Evolutionary conservation across 495 filamentous ascomycete species (phyloP).

Genomic region (Glutinoglossum americanum): DNA sequence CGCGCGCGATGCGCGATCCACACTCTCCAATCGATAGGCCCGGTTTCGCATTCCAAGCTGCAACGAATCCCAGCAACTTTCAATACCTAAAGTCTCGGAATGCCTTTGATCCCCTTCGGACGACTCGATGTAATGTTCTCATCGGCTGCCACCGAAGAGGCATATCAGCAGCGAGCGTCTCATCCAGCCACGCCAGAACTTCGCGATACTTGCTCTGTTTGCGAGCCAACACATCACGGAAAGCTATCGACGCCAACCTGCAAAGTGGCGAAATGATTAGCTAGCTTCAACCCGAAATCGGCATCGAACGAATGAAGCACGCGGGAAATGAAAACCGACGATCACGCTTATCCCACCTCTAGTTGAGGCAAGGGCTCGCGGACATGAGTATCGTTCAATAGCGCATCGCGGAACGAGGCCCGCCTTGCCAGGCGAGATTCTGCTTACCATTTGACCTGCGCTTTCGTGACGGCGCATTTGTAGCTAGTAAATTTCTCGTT

Average conservation of each 20-base stretch:
- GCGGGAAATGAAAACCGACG: not conserved
- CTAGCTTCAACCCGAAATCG: not conserved
- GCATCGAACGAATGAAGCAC: not conserved
- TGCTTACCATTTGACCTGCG: slow-evolving; percentile 46
- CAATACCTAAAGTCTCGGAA: slow-evolving; percentile 1
- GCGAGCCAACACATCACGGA: slow-evolving; percentile 35
- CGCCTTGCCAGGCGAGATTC: not conserved
- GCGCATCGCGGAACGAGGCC: too few relatives aligned
- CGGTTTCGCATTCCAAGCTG: not conserved
- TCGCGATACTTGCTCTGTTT: slow-evolving; percentile 46
- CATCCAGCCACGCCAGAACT: slow-evolving; percentile 37
- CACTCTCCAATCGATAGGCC: not conserved
- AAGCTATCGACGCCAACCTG: slow-evolving; percentile 44
- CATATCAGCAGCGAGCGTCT: not conserved
- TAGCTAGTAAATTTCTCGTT: slow-evolving; percentile 25
- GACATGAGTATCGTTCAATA: too few relatives aligned
- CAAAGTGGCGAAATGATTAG: not conserved
- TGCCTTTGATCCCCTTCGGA: not conserved
- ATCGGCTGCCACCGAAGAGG: not conserved
- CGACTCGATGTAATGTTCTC: not conserved
- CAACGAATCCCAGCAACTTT: not conserved
- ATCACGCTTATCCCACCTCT: not conserved
- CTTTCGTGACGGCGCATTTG: slow-evolving; percentile 34
- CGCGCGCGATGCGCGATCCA: not conserved
- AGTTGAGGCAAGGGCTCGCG: not conserved